phyloP scores from a whole-genome alignment of 192 early-diverging fungal genomes.

The Glomus cerebriforme region DNA sequence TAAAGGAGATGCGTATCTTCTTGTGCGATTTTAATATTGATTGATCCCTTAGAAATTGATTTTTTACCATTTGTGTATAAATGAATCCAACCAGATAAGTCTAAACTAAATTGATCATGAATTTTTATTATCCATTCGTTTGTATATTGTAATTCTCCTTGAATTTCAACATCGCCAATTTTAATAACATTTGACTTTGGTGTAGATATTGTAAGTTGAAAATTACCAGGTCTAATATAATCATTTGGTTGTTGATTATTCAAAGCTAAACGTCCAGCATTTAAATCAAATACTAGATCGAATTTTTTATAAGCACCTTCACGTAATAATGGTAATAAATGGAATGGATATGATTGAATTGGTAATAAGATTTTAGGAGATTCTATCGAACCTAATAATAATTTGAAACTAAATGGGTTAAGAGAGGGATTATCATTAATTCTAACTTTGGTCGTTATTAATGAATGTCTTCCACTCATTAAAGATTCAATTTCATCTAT shows the following conservation, averaged over 20 bases:
- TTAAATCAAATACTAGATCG: neutral
- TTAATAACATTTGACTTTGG: neutral
- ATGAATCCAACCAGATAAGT: neutral
- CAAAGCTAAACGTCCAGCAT: neutral
- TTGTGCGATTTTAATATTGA: neutral
- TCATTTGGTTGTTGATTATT: neutral
- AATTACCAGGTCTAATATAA: neutral
- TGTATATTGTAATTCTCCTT: neutral
- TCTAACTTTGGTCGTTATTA: neutral
- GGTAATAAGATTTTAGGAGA: neutral
- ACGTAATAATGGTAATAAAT: neutral
- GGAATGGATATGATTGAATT: neutral
- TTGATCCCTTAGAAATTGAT: neutral
- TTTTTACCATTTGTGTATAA: neutral
- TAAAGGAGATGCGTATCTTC: neutral
- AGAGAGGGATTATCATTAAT: neutral
- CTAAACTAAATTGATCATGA: neutral
- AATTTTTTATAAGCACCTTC: neutral
- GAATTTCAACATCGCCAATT: neutral
- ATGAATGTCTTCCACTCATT: neutral
- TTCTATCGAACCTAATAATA: neutral
- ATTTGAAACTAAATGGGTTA: neutral
- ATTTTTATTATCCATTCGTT: neutral
- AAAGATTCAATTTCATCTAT: neutral
- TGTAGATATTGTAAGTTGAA: neutral